Evolutionary conservation across 139 green algal species (phyloP).

Genomic region (Chlorella sp.): DNA sequence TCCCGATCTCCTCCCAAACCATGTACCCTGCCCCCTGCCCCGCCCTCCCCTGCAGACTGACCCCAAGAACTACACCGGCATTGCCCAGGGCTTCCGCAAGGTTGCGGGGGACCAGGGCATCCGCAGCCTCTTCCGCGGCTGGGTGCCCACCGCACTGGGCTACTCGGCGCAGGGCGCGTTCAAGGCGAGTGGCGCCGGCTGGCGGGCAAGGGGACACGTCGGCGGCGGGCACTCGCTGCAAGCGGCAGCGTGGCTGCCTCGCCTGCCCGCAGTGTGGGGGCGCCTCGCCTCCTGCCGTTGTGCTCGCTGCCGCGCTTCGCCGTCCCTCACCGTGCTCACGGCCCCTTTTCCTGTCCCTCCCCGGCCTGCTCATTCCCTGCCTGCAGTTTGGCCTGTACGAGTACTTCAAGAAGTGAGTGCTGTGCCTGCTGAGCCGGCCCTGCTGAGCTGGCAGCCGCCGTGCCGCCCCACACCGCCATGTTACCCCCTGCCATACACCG

Average conservation of each 20-base stretch:
- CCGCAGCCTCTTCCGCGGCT: conserved; percentile 80
- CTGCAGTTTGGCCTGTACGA: conserved; percentile 77
- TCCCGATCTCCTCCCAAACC: neutral
- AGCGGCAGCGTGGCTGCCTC: too few relatives aligned
- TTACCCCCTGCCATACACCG: too few relatives aligned
- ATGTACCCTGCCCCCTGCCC: neutral
- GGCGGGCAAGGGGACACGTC: too few relatives aligned
- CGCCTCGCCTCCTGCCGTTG: too few relatives aligned
- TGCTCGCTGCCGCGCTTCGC: neutral
- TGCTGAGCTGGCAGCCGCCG: too few relatives aligned
- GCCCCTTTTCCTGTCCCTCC: neutral
- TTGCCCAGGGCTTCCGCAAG: conserved; percentile 72
- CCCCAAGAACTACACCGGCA: conserved; percentile 77
- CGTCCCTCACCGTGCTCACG: neutral
- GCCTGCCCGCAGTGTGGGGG: too few relatives aligned
- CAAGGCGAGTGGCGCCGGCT: conserved; percentile 78
- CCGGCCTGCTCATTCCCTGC: too few relatives aligned
- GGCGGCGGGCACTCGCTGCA: too few relatives aligned
- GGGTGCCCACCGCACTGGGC: conserved; percentile 85
- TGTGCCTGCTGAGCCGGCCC: too few relatives aligned
- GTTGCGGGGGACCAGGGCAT: conserved; percentile 73
- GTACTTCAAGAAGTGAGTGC: conserved; percentile 90
- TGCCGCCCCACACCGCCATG: too few relatives aligned
- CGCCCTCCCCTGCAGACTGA: conserved; percentile 58
- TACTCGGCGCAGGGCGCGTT: conserved; percentile 89